These are phyloP conservation scores for Blakeslea trispora DNA, from an alignment of 371 early-diverging fungal species.

Conservation along the genomic window DNA sequence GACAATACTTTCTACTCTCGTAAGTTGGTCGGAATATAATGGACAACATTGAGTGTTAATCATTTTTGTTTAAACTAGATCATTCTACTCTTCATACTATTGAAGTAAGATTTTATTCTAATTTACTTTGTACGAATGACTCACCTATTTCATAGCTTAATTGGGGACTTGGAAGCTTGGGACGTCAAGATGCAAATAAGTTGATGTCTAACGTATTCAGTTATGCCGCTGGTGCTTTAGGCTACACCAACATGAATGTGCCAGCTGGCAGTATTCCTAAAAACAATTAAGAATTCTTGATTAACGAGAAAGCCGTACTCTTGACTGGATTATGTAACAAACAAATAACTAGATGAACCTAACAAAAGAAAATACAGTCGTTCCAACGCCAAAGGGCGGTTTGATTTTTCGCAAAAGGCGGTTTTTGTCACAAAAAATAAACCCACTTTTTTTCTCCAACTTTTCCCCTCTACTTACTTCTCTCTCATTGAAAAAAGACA, in stretches of 20 bases:
- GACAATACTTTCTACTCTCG: constrained; percentile 59
- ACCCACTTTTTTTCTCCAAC: no score
- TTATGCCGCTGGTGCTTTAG: constrained; percentile 28
- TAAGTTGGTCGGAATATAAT: constrained; percentile 3
- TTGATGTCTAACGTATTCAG: constrained; percentile 41
- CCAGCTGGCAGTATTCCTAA: constrained; percentile 18
- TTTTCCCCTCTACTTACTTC: no score
- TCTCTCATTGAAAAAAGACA: no score
- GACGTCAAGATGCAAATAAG: constrained; percentile 46
- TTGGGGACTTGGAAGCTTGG: constrained; percentile 63
- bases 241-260: constrained; percentile 36
- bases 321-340: no score
- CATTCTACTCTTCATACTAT: constrained; percentile 60
- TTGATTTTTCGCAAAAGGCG: no score
- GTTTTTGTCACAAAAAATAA: no score
- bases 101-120: constrained; percentile 24
- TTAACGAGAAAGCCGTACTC: no score
- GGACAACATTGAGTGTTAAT: neutral
- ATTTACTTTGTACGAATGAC: neutral
- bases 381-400: no score
- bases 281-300: neutral
- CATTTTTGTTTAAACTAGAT: constrained; percentile 5
- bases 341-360: no score
- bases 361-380: no score
- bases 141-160: constrained; percentile 23